Base-by-base conservation (phyloP, 1,139 yeast genomes). In the Candida sp. region DNA sequence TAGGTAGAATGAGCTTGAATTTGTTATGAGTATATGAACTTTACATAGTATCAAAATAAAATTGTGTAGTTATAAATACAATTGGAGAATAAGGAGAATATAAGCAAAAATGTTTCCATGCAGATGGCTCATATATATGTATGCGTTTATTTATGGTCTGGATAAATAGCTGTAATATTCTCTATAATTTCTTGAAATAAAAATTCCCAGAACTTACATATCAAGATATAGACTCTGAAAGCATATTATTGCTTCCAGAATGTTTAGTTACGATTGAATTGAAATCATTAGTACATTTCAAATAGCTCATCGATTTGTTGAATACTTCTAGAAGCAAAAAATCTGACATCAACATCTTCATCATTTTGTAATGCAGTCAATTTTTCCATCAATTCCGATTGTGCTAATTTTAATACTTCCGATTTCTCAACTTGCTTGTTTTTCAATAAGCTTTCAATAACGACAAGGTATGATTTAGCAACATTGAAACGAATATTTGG, bases 401-500 rank as follows among this genome's bases (percentile, higher is more conserved):
- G 66, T 42, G 87, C 76, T 48, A 84, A 64, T 40, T 70, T 68
- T 32, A 61, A 57, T 43, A 54, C 56, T 37, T 61, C 69, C 6
- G 55, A 58, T 36, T 54, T 54, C 40, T 58, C 59, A 33, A 57
- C 54, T 8, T 46, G 45, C 22, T 56, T 54, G 40, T 52, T 55
- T 48, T 63, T 60, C 40, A 66, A 56, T 53, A 81, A 73, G 33
- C 78, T 74, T 60, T 79, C 77, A 35, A 78, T 82, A 42, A 87
- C 70, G 21, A 76, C 73, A 38, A 81, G 75, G 59, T 86, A 83
- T 27, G 96, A 81, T 64, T 88, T 90, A 22, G 99, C 98, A 50
- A 88, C 91, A 63, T 91, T 93, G 71, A 93, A 93, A 61, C 97
- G 78, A 53, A 93, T 91, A 64, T 93, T 93, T 54, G 99, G 97